Percentiles rank a stretch among this genome's conserved stretches.
Evolutionary conservation across 2,329 filamentous ascomycete species (phyloP).

Genomic region (Cadophora malorum): DNA sequence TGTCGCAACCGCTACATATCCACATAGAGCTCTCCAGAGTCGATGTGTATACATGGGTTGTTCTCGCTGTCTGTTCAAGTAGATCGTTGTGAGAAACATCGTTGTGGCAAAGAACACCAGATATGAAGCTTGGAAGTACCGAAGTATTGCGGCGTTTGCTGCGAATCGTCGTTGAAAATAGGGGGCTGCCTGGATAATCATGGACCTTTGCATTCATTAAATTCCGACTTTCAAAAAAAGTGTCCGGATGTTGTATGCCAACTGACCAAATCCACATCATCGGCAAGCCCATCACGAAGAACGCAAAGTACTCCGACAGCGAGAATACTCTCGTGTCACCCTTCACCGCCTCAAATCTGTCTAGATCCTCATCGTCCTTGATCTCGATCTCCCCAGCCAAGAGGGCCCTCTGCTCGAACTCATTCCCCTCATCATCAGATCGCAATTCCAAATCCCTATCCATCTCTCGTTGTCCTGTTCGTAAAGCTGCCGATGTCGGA

Average conservation of each 20-base stretch:
- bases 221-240: not conserved
- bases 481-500: constrained; percentile 5
- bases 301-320: constrained; percentile 11
- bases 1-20: not conserved
- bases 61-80: constrained; percentile 3
- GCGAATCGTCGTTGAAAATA: constrained; percentile 1
- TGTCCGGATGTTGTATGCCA: not conserved
- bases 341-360: constrained; percentile 12
- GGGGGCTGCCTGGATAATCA: constrained; percentile 9
- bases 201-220: not conserved
- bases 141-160: constrained; percentile 8
- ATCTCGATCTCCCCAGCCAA: not conserved
- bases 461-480: constrained; percentile 10
- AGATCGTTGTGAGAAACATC: constrained; percentile 7
- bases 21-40: constrained; percentile 1
- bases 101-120: constrained; percentile 6
- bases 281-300: constrained; percentile 10
- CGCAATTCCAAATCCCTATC: not conserved
- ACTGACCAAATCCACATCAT: constrained; percentile 11
- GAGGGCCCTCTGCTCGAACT: not conserved
- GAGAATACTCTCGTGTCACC: constrained; percentile 4
- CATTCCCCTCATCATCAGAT: not conserved
- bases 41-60: constrained; percentile 5
- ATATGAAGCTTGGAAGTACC: constrained; percentile 1
- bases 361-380: constrained; percentile 7